phyloP scores from a whole-genome alignment of 768 basidiomycete genomes.

The Amanita exitialis region DNA sequence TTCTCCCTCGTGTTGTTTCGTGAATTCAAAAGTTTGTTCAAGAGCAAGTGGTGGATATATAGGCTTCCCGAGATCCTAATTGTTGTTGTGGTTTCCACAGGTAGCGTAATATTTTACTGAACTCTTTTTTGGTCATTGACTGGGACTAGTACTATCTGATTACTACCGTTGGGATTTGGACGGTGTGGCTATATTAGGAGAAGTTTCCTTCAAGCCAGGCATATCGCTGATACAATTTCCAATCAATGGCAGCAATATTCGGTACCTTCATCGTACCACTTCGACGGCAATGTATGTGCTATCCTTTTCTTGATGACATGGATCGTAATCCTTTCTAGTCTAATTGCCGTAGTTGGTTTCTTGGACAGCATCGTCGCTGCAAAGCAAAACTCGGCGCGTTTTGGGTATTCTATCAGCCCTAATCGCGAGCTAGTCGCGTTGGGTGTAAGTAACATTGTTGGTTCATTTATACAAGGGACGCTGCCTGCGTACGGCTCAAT shows the following conservation, averaged over 20 bases:
- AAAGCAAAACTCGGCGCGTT: slow-evolving; percentile 82
- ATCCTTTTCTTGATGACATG: background rate
- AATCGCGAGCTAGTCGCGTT: slow-evolving; percentile 95
- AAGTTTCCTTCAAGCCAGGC: slow-evolving; percentile 55
- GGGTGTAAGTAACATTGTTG: slow-evolving; percentile 72
- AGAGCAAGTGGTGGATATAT: slow-evolving; percentile 59
- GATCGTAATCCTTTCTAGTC: slow-evolving; percentile 22
- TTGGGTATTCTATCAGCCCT: slow-evolving; percentile 81
- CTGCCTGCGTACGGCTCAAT: slow-evolving; percentile 92
- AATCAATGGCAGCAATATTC: slow-evolving; percentile 43
- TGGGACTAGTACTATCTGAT: slow-evolving; percentile 50
- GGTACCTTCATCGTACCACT: slow-evolving; percentile 69
- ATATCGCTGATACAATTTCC: slow-evolving; percentile 67
- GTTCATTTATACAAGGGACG: slow-evolving; percentile 78
- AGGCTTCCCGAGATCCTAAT: slow-evolving; percentile 87
- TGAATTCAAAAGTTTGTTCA: slow-evolving; percentile 45
- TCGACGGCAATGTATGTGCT: slow-evolving; percentile 64
- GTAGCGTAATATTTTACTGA: slow-evolving; percentile 31
- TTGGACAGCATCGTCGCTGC: slow-evolving; percentile 93
- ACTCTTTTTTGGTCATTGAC: background rate
- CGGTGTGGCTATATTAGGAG: slow-evolving; percentile 80
- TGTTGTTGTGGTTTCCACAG: slow-evolving; percentile 73
- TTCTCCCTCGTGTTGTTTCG: slow-evolving; percentile 53
- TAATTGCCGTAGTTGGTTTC: slow-evolving; percentile 82
- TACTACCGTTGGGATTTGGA: slow-evolving; percentile 63